phyloP scores from a whole-genome alignment of 139 green algal species.

The Spirogloea muscicola region DNA sequence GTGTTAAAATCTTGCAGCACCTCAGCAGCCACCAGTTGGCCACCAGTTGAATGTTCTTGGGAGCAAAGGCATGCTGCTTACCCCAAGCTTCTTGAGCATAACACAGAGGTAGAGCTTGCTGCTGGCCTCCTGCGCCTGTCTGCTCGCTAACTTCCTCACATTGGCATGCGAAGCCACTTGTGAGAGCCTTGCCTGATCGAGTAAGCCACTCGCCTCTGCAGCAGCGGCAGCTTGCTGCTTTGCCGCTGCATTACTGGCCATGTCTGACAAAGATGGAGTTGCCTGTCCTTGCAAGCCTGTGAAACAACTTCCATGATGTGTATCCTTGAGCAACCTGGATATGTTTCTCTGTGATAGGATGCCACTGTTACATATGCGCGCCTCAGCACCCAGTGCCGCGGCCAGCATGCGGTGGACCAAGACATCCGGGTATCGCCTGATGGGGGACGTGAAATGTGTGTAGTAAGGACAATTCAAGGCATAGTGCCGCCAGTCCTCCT shows the following conservation, averaged over 20 bases:
- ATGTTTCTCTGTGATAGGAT: constrained; percentile 2
- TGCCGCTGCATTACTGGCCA: too few relatives aligned
- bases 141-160: constrained; percentile 62
- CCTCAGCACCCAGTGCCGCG: constrained; percentile 44
- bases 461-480: constrained; percentile 48
- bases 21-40: too few relatives aligned
- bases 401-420: constrained; percentile 55
- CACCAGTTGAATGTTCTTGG: too few relatives aligned
- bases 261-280: too few relatives aligned
- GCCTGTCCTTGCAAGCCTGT: too few relatives aligned
- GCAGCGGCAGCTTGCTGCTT: neutral
- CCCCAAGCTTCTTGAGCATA: constrained; percentile 60
- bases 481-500: constrained; percentile 53
- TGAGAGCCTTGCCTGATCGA: constrained; percentile 30
- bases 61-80: neutral
- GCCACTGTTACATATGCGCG: neutral
- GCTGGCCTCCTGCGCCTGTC: constrained; percentile 62
- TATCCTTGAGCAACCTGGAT: neutral
- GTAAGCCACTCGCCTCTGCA: constrained; percentile 36
- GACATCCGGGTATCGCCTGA: constrained; percentile 58
- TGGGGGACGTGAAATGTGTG: constrained; percentile 63
- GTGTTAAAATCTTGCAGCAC: too few relatives aligned
- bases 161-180: constrained; percentile 75
- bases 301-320: too few relatives aligned
- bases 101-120: constrained; percentile 72